Base-by-base conservation (phyloP, 306 rosid genomes). In the Myrica gale region DNA sequence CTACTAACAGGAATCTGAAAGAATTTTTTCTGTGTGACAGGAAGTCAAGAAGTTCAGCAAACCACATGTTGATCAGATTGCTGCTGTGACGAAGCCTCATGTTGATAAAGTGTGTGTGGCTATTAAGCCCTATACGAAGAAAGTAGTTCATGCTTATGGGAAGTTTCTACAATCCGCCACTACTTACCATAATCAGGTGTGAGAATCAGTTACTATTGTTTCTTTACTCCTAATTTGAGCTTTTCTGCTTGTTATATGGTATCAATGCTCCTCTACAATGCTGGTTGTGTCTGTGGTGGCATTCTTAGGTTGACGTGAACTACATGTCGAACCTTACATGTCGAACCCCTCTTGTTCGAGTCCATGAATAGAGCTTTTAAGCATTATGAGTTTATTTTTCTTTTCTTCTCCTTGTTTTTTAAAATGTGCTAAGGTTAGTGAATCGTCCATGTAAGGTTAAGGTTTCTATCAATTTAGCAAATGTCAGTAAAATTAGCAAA, bases 41-140 rank as follows among this genome's bases (percentile, higher is more conserved):
- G 96, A 90, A 78, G 96, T 87, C 17, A 92, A 88, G 76, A 90
- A 72, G 85, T 70, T 88, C 82, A 89, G 91, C 89, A 89, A 96
- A 88, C 98, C 99, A 54, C 89, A 96, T 79, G 73, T 96, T 65
- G 97, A 92, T 84, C 92, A 90, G 83, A 88, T 88, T 72, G 97
- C 98, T 55, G 74, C 83, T 78, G 88, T 80, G 4, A 87, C 96
- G 9, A 92, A 89, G 74, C 99, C 99, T 56, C 97, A 96, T 57
- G 96, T 92, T 54, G 91, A 89, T 47, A 89, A 88, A 76, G 89
- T 81, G 21, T 89, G 85, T 53, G 91, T 79, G 61, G 88, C 78
- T 78, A 77, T 96, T 86, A 90, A 86, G 74, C 99, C 99, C 39
- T 88, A 89, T 79, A 83, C 93, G 56, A 82, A 82, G 78, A 54